phyloP scores from a whole-genome alignment of 106 monocot genomes.

The Iris macrosiphon region DNA sequence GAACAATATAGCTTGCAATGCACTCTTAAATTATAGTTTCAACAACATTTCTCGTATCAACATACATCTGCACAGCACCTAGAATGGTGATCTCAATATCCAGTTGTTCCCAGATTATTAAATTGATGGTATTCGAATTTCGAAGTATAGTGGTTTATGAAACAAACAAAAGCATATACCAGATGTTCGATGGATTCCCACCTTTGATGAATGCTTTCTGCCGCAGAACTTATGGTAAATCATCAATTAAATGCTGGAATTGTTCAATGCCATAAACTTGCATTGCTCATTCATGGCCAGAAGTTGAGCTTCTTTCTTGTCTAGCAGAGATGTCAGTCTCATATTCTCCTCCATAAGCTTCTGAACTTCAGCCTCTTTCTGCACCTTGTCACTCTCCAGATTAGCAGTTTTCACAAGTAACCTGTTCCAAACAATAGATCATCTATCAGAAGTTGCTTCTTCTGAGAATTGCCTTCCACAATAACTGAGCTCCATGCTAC shows the following conservation, averaged over 20 bases:
- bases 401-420: conserved; percentile 59
- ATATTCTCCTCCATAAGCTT: conserved; percentile 82
- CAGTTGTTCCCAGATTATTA: too few species aligned
- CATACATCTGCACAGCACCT: too few species aligned
- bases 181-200: too few species aligned
- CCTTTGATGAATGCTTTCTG: too few species aligned
- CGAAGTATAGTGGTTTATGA: too few species aligned
- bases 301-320: conserved; percentile 87
- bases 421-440: conserved; percentile 58
- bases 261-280: conserved; percentile 85
- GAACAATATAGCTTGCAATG: too few species aligned
- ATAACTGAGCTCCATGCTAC: background rate
- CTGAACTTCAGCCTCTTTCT: conserved; percentile 82
- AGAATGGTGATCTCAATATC: too few species aligned
- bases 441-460: too few species aligned
- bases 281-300: conserved; percentile 89
- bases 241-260: conserved; percentile 17
- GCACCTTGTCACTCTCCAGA: conserved; percentile 63
- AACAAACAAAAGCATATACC: too few species aligned
- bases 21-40: too few species aligned
- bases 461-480: background rate
- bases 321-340: conserved; percentile 53
- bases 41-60: too few species aligned
- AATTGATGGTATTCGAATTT: too few species aligned
- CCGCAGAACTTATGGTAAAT: background rate